Percentiles rank a stretch among this genome's conserved stretches.
Conservation (phyloP, 1,284 basidiomycete species). For the Cryptococcus floricola region DNA sequence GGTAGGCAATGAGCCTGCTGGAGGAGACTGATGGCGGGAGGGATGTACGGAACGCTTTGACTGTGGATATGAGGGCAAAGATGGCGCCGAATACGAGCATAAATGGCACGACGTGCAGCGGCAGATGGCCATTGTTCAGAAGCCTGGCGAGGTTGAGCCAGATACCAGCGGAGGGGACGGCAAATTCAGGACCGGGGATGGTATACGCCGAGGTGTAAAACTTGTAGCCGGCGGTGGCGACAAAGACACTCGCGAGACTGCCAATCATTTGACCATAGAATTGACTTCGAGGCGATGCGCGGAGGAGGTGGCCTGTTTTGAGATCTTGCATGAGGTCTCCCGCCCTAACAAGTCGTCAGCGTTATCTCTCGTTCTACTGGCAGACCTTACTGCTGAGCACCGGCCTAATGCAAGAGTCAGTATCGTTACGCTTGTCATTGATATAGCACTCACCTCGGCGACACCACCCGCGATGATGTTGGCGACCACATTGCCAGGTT, state of each 20-base stretch:
- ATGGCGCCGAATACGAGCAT: constrained; percentile 73
- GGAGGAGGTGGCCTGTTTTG: constrained; percentile 87
- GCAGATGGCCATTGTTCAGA: constrained; percentile 74
- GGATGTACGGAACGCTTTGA: constrained; percentile 61
- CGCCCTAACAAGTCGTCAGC: constrained; percentile 56
- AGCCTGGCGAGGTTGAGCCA: constrained; percentile 82
- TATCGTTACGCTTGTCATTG: neutral
- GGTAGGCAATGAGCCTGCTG: constrained; percentile 58
- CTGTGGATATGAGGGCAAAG: constrained; percentile 63
- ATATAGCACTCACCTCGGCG: constrained; percentile 58
- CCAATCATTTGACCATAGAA: constrained; percentile 87
- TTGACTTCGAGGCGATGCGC: constrained; percentile 79
- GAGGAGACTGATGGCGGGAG: constrained; percentile 46
- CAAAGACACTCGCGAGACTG: constrained; percentile 77
- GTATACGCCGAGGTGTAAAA: constrained; percentile 82
- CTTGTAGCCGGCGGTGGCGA: constrained; percentile 81
- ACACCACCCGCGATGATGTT: constrained; percentile 96
- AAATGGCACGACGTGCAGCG: constrained; percentile 68
- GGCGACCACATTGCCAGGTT: constrained; percentile 89
- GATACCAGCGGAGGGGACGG: constrained; percentile 83
- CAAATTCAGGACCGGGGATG: constrained; percentile 75
- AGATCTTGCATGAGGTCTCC: constrained; percentile 98
- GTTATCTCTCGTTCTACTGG: neutral
- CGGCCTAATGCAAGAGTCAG: constrained; percentile 54
- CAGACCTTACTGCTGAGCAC: constrained; percentile 75